Evolutionary conservation across 2,329 filamentous ascomycete species (phyloP), one percentile per base, ranked within the genome.

Genomic region (Neonectria faginata): DNA sequence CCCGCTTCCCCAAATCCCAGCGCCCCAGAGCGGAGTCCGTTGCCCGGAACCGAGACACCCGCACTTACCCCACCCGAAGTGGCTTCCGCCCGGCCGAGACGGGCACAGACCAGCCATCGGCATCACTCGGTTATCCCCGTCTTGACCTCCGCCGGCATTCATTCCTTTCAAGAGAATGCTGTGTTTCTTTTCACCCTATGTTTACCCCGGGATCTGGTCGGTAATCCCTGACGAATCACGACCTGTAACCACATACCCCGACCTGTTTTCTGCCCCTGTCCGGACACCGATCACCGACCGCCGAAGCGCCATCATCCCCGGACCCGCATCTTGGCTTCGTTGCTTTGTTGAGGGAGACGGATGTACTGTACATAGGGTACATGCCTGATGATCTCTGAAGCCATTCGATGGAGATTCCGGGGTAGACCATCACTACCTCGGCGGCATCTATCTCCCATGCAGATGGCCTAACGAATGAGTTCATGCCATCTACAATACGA

Each of bases 41-140:
- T 42, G 45, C 61, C 66, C 62, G 64, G 63, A 52, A 45, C 61
- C 58, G 64, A 67, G 45, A 39, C 66, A 45, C 56, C 57, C 54
- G 68, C 67, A 65, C 29, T 27, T 48, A 42, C 6, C 66, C 62
- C 67, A 67, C 67, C 69, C 62, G 67, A 59, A 36, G 18, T 11
- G 52, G 50, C 69, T 73, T 73, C 71, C 71, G 70, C 31, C 71
- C 67, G 70, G 65, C 71, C 72, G 72, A 74, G 61, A 65, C 18
- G 61, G 62, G 72, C 72, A 74, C 72, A 65, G 72, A 73, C 72
- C 70, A 71, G 9, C 27, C n/a, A 65, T 73, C 71, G 71, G 71
- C 70, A 67, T 65, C 25, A 65, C 50, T 74, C 72, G 72, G 72
- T 70, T 73, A 74, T 67, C 45, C 45, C 55, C 47, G 48, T 18